These are phyloP conservation scores for Nidula microcarpa DNA, from an alignment of 768 basidiomycete genomes.

Conservation along the genomic window DNA sequence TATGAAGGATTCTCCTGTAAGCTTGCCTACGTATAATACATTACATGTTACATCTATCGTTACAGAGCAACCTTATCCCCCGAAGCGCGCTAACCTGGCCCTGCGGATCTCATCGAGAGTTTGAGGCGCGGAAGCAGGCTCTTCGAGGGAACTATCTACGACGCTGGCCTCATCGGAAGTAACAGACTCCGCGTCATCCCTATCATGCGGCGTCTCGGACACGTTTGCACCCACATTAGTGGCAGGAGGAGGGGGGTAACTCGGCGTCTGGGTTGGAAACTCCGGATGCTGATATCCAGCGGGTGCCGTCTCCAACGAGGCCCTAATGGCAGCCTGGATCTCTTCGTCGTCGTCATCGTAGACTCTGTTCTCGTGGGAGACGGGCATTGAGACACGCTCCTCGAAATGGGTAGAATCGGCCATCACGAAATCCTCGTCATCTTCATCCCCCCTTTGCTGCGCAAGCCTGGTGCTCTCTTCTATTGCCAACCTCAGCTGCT, in stretches of 20 bases:
- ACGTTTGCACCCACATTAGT: too few relatives aligned
- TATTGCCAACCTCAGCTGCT: slow-evolving; percentile 54
- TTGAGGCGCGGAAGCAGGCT: slow-evolving; percentile 27
- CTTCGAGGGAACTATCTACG: slow-evolving; percentile 16
- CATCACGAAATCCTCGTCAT: slow-evolving; percentile 17
- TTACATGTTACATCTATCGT: slow-evolving; percentile 1
- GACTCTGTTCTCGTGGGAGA: slow-evolving; percentile 29
- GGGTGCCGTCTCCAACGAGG: slow-evolving; percentile 69
- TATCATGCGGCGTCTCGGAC: slow-evolving; percentile 6
- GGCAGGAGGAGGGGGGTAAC: neutral
- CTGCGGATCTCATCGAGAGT: slow-evolving; percentile 66
- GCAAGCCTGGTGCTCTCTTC: slow-evolving; percentile 56
- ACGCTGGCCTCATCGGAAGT: slow-evolving; percentile 26
- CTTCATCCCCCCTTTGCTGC: slow-evolving; percentile 14
- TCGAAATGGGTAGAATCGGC: slow-evolving; percentile 10
- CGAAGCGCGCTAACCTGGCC: slow-evolving; percentile 64
- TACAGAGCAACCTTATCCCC: slow-evolving; percentile 25
- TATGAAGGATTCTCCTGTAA: neutral
- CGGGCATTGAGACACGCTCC: too few relatives aligned
- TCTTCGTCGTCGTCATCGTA: slow-evolving; percentile 88
- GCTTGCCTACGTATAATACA: neutral
- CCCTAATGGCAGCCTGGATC: slow-evolving; percentile 83
- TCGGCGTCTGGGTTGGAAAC: slow-evolving; percentile 6
- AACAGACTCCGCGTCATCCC: slow-evolving; percentile 33
- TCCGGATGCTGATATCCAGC: slow-evolving; percentile 42